phyloP scores from a whole-genome alignment of 805 yeast genomes.

The Yueomyces sp. region DNA sequence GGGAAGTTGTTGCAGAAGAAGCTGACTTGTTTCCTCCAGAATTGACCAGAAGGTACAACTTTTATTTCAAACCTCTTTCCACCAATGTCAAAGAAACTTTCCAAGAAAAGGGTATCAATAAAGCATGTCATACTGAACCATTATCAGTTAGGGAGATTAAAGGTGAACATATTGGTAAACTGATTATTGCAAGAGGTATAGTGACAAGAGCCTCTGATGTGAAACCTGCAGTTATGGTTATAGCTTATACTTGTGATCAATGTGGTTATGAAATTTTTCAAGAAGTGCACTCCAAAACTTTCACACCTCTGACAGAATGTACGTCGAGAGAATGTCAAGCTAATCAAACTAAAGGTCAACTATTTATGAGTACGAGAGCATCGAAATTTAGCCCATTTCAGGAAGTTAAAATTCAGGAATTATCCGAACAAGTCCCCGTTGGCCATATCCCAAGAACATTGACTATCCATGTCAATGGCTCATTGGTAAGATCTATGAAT shows the following conservation, averaged over 20 bases:
- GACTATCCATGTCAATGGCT: slow-evolving; percentile 82
- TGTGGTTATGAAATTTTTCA: slow-evolving; percentile 96
- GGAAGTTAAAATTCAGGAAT: slow-evolving; percentile 88
- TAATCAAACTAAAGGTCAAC: slow-evolving; percentile 76
- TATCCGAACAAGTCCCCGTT: slow-evolving; percentile 92
- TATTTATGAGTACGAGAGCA: slow-evolving; percentile 88
- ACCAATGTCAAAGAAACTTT: slow-evolving; percentile 10
- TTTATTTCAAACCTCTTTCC: slow-evolving; percentile 76
- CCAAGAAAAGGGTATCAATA: slow-evolving; percentile 2
- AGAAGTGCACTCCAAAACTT: slow-evolving; percentile 75
- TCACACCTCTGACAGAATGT: slow-evolving; percentile 82
- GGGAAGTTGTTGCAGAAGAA: slow-evolving; percentile 25
- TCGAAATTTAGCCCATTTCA: slow-evolving; percentile 92
- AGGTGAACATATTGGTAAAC: slow-evolving; percentile 72
- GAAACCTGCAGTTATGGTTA: slow-evolving; percentile 80
- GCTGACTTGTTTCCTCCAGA: slow-evolving; percentile 67
- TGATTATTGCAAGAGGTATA: slow-evolving; percentile 85
- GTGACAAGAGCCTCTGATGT: slow-evolving; percentile 94
- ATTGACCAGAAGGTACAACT: slow-evolving; percentile 71
- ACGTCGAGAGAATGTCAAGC: slow-evolving; percentile 64
- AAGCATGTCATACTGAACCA: slow-evolving; percentile 31
- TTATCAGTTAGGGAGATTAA: slow-evolving; percentile 82
- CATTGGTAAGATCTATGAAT: slow-evolving; percentile 68
- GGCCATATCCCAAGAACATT: slow-evolving; percentile 93
- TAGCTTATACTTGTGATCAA: slow-evolving; percentile 93